Evolutionary conservation across 768 basidiomycete species (phyloP).

Genomic region (Boletus bicolor): DNA sequence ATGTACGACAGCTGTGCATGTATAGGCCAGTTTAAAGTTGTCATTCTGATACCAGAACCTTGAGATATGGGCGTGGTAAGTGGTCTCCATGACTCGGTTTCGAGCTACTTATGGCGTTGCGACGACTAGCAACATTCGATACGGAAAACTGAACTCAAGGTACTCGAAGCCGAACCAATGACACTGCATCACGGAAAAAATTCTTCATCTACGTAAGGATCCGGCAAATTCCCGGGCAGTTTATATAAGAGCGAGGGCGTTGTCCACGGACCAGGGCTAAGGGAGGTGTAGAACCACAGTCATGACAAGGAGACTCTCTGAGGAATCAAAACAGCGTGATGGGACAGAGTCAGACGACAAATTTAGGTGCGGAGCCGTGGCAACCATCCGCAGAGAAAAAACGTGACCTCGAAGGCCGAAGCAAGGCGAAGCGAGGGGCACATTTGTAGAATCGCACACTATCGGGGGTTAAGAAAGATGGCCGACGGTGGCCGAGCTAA

Average conservation of each 20-base stretch:
- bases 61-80: neutral
- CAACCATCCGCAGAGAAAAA: neutral
- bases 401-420: neutral
- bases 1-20: neutral
- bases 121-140: neutral
- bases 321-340: too few relatives aligned
- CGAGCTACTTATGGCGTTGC: too few relatives aligned
- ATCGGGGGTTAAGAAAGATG: conserved; percentile 8
- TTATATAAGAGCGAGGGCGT: neutral
- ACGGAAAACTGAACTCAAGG: too few relatives aligned
- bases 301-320: too few relatives aligned
- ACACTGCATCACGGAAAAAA: neutral
- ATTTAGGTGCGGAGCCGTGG: neutral
- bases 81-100: neutral
- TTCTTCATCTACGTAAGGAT: conserved; percentile 13
- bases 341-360: neutral
- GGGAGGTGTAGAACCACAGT: neutral
- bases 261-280: neutral
- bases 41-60: neutral
- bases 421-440: neutral
- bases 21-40: conserved; percentile 4
- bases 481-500: conserved; percentile 4
- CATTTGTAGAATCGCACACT: neutral
- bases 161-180: too few relatives aligned
- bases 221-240: neutral